phyloP scores from a whole-genome alignment of 1,139 yeast genomes.

The Sporopachydermia cereana region DNA sequence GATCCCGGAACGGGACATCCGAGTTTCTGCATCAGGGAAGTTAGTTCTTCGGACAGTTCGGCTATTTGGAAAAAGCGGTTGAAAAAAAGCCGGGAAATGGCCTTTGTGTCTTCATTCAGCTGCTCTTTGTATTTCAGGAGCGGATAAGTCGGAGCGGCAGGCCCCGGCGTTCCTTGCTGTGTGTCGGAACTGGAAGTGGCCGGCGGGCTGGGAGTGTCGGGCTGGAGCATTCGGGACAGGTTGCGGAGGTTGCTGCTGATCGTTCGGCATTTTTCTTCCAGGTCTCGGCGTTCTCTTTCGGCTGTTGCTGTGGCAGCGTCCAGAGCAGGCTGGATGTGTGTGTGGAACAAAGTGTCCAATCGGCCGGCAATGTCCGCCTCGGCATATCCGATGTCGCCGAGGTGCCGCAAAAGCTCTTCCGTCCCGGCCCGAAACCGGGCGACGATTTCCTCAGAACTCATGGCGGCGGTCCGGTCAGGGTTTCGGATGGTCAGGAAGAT shows the following conservation, averaged over 20 bases:
- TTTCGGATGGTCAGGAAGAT: too few species aligned
- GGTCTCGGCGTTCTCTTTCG: not conserved
- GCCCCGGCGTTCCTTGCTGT: too few species aligned
- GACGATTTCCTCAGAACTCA: not conserved
- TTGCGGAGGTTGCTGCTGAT: not conserved
- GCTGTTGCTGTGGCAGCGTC: not conserved
- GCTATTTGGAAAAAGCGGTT: not conserved
- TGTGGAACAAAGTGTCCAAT: not conserved
- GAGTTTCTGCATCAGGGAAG: not conserved
- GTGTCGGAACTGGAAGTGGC: too few species aligned
- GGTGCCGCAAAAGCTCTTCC: not conserved
- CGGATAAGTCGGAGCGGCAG: not conserved
- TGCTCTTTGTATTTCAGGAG: not conserved
- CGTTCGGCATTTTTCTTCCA: not conserved
- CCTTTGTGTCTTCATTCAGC: not conserved
- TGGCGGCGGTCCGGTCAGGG: not conserved
- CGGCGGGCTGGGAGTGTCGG: not conserved
- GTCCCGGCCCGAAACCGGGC: not conserved
- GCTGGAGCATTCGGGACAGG: not conserved
- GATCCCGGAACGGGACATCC: not conserved
- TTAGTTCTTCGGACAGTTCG: not conserved
- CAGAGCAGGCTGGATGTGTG: not conserved
- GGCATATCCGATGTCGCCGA: not conserved
- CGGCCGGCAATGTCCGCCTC: not conserved
- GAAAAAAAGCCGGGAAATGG: conserved; percentile 1